Evolutionary conservation across 768 basidiomycete species (phyloP), one percentile per base, ranked within the genome.

Genomic region (Lyophyllum atratum): DNA sequence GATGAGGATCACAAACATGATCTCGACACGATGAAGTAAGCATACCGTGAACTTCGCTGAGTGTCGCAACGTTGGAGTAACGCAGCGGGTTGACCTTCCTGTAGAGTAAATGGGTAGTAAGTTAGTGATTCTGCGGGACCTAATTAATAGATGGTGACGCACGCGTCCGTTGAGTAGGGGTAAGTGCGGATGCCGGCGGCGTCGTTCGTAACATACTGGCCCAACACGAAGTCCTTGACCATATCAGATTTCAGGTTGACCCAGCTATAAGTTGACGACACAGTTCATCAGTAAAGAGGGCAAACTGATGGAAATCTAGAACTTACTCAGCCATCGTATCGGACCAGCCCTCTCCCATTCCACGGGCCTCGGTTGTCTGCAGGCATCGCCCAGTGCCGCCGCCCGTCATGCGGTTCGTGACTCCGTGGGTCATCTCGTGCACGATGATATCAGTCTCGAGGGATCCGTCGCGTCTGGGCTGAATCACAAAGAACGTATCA

Each of bases 311-410:
- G 9, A 6, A 47, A 24, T 12, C 9, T 2, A 10, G 40, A n/a
- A 11, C 10, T 3, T 1, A 29, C 34, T 37, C 8, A 33, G 2
- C 4, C 9, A 0, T 70, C 76, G 46, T 53, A 81, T 84, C 87
- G 60, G 94, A 95, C 95, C 95, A 97, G 12, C 95, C 95, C 74
- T 97, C 94, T 62, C 95, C 95, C 95, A 98, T 98, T 24, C 95
- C 96, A 37, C 96, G 95, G 24, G 87, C 81, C 76, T 98, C 95
- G 49, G 98, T 14, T 92, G 93, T 54, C 97, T 85, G 70, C 95
- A 97, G 2, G 90, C 92, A 31, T 92, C 94, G 75, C 95, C 34
- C 92, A 51, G 84, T 80, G 0, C 94, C 95, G 2, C 96, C 96
- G 70, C 96, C 96, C 6, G 96, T 98, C 59, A 98, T 71, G 65